Evolutionary conservation across 2,329 filamentous ascomycete genomes (phyloP), one percentile per base, ranked within the genome.

Genomic region (Colletotrichum echinochloae): DNA sequence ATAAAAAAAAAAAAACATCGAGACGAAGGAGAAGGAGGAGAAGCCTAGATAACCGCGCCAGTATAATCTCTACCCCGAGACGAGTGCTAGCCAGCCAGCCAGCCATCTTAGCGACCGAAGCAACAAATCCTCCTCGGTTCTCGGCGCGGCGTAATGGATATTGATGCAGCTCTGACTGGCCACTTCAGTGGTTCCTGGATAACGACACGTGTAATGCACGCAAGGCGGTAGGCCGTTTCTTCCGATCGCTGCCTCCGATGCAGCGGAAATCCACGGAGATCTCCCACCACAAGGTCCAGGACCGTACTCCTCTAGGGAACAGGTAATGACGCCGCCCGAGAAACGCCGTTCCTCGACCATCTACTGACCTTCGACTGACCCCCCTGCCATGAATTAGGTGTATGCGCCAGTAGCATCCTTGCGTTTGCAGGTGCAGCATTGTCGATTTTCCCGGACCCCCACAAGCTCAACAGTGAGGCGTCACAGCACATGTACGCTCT

Each of bases 81-180:
- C 41, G 28, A 8, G n/a, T n/a, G 20, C 18, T 26, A 9, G 33
- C 39, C 46, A 6, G 56, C 16, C 44, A 4, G 33, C 37, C 39
- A 49, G 59, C 39, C 39, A 49, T 59, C 35, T 56, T 33, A 11
- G 46, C 44, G 52, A 26, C 51, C 44, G 35, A 52, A 37, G 37
- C 44, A 9, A 9, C 8, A 26, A 63, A 30, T 51, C 39, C 65
- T 51, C 59, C 65, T 68, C 52, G 60, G 60, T 48, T 37, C 65
- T 68, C 60, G 60, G 52, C 33, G 60, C 35, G 14, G 48, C 18
- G 44, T 41, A 51, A 37, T 57, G 14, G 35, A 57, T 57, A 44
- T 51, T 7, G 18, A 8, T 28, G 16, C 26, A 20, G 28, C 11
- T 28, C 35, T 65, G 39, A 44, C 65, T 57, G 51, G 51, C 41